These are phyloP conservation scores for Kwoniella sp. DNA, from an alignment of 768 basidiomycete genomes.

Conservation along the genomic window DNA sequence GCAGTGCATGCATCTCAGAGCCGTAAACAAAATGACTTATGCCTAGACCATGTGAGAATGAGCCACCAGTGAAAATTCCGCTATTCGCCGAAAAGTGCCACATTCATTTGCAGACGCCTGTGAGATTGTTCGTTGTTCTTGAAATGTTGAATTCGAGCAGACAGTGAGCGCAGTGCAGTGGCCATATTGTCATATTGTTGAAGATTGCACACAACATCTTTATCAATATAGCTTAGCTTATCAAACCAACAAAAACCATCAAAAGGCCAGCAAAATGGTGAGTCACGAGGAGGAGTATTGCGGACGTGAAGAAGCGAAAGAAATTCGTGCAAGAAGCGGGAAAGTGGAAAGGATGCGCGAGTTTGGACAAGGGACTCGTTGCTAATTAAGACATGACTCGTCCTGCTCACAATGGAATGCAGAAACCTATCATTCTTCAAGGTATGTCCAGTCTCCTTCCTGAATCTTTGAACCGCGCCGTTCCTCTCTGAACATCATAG, in stretches of 20 bases:
- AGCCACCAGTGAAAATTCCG: slow-evolving; percentile 4
- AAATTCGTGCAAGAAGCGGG: background rate
- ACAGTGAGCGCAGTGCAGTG: background rate
- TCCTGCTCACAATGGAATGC: background rate
- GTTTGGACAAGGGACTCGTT: background rate
- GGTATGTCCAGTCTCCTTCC: slow-evolving; percentile 55
- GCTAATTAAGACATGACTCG: background rate
- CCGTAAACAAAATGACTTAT: background rate
- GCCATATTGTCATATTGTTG: background rate
- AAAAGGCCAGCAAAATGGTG: slow-evolving; percentile 29
- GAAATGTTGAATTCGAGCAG: slow-evolving; percentile 15
- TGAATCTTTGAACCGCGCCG: background rate
- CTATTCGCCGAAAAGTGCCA: slow-evolving; percentile 21
- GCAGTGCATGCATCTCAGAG: no score
- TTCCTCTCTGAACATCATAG: background rate
- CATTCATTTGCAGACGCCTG: slow-evolving; percentile 2
- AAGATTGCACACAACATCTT: background rate
- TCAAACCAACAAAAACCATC: background rate
- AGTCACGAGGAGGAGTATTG: background rate
- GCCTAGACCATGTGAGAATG: background rate
- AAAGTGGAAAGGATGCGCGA: background rate
- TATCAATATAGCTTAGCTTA: background rate
- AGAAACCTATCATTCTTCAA: slow-evolving; percentile 78
- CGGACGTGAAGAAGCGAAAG: background rate
- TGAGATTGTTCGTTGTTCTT: background rate